Evolutionary conservation across 2,329 filamentous ascomycete genomes (phyloP).

Genomic region (Hypoxylon sp.): DNA sequence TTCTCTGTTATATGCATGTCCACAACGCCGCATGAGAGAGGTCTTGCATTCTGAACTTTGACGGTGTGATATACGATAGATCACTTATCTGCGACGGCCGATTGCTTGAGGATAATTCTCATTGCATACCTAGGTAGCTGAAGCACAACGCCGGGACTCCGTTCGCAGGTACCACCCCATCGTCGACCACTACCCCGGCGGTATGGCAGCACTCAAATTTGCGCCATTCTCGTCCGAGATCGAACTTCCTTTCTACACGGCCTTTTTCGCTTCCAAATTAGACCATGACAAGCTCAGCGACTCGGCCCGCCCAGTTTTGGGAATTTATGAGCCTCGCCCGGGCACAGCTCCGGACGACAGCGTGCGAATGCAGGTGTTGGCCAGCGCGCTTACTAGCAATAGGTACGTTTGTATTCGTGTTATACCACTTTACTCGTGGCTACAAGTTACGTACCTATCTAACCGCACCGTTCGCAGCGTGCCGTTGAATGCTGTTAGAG

Average conservation of each 20-base stretch:
- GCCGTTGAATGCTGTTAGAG: constrained; percentile 80
- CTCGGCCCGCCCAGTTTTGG: constrained; percentile 87
- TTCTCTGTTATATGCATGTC: constrained; percentile 5
- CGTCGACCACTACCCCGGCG: constrained; percentile 21
- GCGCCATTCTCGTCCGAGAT: constrained; percentile 94
- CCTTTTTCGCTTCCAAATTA: constrained; percentile 93
- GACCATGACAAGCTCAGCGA: constrained; percentile 98
- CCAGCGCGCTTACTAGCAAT: constrained; percentile 85
- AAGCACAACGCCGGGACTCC: constrained; percentile 8
- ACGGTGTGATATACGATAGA: constrained; percentile 21
- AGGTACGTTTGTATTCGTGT: constrained; percentile 71
- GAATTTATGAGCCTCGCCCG: constrained; percentile 87
- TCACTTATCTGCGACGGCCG: constrained; percentile 11
- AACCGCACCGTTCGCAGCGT: constrained; percentile 64
- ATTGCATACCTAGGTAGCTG: constrained; percentile 2
- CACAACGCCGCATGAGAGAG: constrained; percentile 4
- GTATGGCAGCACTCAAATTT: constrained; percentile 72
- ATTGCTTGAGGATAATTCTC: neutral
- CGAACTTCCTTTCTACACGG: constrained; percentile 94
- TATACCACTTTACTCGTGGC: neutral
- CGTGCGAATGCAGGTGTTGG: constrained; percentile 90
- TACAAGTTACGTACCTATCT: constrained; percentile 28
- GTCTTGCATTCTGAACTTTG: neutral
- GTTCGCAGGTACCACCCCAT: constrained; percentile 2
- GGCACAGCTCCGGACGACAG: constrained; percentile 80